Base-by-base conservation (phyloP, 2,329 filamentous ascomycete species). In the Fusarium graminum region DNA sequence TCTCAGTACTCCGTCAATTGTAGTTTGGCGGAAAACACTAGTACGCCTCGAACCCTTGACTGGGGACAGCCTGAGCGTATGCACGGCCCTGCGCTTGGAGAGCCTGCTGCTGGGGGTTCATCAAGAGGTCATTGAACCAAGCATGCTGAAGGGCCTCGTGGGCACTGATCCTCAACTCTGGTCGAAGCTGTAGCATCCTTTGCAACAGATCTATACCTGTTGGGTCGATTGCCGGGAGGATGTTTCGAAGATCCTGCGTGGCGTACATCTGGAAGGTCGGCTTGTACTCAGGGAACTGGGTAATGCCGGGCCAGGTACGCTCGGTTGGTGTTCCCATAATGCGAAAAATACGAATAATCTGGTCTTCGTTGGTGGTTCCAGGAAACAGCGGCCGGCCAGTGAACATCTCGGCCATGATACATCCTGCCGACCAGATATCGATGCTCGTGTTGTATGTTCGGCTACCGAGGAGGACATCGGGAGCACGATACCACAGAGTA, bases 391-490 rank as follows among this genome's bases (percentile, higher is more conserved):
- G 95, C 17, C 95, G 88, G 6, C 95, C 95, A 0, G 94, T 97
- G 79, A 96, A 98, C 93, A 99, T 97, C 80, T 99, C 95, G 11
- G 95, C 95, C 95, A 99, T 98, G 83, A 99, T 99, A 79, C 95
- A 99, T 56, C 95, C 95, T 8, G 95, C 95, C 8, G 93, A 97
- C 95, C 95, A 99, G 76, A 99, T 98, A 75, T 99, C 95, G 78
- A 99, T 98, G 80, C 93, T 97, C n/a, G 95, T 99, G 80, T 97
- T 99, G 82, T 99, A 99, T 22, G 95, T 98, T 68, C 95, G 85
- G 73, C 92, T 95, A 51, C 95, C 95, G 43, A 99, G 86, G 50
- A 99, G 86, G 44, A 99, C 95, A 74, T 99, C 95, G 1, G 95
- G 95, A 1, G 95, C 95, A 41, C 95, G 92, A 78, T 99, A 99